Evolutionary conservation across 768 basidiomycete genomes (phyloP), one percentile per base, ranked within the genome.

Genomic region (Galerina marginata): DNA sequence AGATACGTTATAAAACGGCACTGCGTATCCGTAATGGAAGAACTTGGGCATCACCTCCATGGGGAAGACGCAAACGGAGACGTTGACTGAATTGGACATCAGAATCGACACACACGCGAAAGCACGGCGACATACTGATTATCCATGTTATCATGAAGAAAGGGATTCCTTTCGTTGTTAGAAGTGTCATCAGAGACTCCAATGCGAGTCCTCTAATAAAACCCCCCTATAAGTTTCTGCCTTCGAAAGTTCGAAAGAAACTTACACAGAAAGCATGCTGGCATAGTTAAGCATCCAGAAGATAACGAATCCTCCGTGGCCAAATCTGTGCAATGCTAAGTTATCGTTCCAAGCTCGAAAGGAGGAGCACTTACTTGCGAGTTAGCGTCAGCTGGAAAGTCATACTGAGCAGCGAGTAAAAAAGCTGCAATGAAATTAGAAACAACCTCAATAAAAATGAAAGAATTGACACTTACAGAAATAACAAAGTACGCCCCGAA

Each of bases 221-320:
- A 15, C 15, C 11, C 6, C 29, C 7, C 2, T 4, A 5, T 33
- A 33, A 7, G 29, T 14, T 12, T 51, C 7, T 14, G 20, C 39
- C 4, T 25, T 3, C 15, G 7, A 9, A 1, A 6, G 15, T 2
- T 47, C 40, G n/a, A 11, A 48, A 45, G 36, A 50, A n/a, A 72
- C 83, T 37, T 71, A 80, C 84, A 84, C 71, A 0, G 86, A 77
- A 16, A 80, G 69, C 88, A 89, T 89, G 37, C 77, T 81, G 45
- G 75, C 45, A 77, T 80, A 89, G 58, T 82, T 84, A 57, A 88
- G 75, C 86, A 88, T 87, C 88, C 88, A 90, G 66, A 86, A 89
- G 25, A 89, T 75, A 40, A 88, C 65, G 65, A 89, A 86, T 1
- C 88, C 88, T 1, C 74, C 74, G 55, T 72, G 70, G 15, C 83